Base-by-base conservation (phyloP, 2,329 filamentous ascomycete species). In the Fusarium scirpi region DNA sequence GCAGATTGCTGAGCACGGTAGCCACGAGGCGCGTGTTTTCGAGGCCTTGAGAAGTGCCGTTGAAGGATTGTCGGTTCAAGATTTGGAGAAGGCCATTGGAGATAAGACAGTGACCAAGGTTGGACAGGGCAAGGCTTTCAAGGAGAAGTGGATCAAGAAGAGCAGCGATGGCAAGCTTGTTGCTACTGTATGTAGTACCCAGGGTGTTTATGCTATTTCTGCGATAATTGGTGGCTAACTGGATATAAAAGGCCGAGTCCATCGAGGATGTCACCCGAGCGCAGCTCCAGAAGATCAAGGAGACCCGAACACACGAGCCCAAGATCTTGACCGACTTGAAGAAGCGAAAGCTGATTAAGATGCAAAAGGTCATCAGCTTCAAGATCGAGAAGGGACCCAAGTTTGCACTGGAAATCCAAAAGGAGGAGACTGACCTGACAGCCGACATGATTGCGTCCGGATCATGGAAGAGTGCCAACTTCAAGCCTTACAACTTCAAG, bases 121-220 rank as follows among this genome's bases (percentile, higher is more conserved):
- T 65, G 96, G 96, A n/a, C 92, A 96, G 79, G 94, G 94, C 75
- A 97, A 96, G 83, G 95, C 95, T 34, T 97, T 98, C 85, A 97
- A 89, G 78, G 87, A 90, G 80, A 91, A 90, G 78, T 92, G 90
- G 90, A 91, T 92, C 68, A 79, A 81, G 15, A 91, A 89, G 81
- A 87, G 85, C 68, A 85, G 88, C 74, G 85, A 86, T 25, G 86
- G 86, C 68, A 85, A 85, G 77, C 79, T 89, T 55, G 81, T 87
- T 49, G 85, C 86, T 66, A 81, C 83, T 74, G 87, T 87, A 73
- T 74, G 83, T 78, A 27, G 16, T 41, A 22, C 15, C 38, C 12
- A 29, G 41, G 25, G 25, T 20, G 13, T 61, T 13, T n/a, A 24
- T 47, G 11, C 16, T 30, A 30, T 40, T 29, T 20, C n/a, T 22